Evolutionary conservation across 371 early-diverging fungal genomes (phyloP).

Genomic region (Rhizoclosmatium hyalinum): DNA sequence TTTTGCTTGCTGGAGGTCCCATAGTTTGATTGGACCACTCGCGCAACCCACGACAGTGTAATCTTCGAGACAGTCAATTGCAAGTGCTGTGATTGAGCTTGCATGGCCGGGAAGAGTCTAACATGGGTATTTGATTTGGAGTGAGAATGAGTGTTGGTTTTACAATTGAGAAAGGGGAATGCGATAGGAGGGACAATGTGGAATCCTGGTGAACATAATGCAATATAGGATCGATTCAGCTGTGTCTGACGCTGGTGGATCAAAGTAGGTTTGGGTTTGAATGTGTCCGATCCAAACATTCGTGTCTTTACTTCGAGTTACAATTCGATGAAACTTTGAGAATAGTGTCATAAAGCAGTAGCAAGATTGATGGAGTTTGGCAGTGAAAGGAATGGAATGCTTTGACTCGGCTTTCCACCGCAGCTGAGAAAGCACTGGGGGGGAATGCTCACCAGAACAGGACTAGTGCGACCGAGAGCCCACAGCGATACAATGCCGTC

Average conservation of each 20-base stretch:
- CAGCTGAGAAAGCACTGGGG: background rate
- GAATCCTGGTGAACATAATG: no score
- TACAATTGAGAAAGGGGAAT: no score
- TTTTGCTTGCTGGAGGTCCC: conserved; percentile 67
- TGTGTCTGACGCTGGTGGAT: no score
- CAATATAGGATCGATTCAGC: no score
- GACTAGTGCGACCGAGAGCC: conserved; percentile 54
- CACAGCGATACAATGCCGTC: conserved; percentile 60
- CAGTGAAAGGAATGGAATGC: no score
- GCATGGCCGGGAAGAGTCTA: conserved; percentile 58
- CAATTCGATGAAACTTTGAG: background rate
- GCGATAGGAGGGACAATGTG: no score
- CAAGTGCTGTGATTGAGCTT: conserved; percentile 49
- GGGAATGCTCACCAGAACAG: conserved; percentile 47
- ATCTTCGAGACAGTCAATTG: conserved; percentile 62
- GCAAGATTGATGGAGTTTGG: background rate
- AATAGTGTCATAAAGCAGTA: background rate
- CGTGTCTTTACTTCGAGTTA: background rate
- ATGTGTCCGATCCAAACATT: background rate
- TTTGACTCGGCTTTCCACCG: no score
- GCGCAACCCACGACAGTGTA: conserved; percentile 60
- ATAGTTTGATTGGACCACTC: conserved; percentile 66
- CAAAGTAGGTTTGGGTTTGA: no score
- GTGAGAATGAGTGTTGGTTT: no score
- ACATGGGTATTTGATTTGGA: background rate